These are phyloP conservation scores for Aechmea fasciata DNA, from an alignment of 176 grass and related monocot species.

Conservation along the genomic window DNA sequence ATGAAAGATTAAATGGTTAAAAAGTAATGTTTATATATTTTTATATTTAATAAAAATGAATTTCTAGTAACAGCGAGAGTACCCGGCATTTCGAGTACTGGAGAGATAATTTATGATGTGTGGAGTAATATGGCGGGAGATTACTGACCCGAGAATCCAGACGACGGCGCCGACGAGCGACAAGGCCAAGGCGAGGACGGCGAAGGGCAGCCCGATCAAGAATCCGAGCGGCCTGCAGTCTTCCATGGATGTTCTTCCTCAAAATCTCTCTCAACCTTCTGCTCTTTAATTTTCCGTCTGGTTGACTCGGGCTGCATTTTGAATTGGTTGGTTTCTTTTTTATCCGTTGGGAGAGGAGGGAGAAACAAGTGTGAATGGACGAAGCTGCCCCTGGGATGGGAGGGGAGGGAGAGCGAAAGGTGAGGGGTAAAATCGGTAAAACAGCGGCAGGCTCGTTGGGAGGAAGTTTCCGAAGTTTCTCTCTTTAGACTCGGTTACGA, in stretches of 20 bases:
- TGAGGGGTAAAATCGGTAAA: background rate
- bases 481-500: no score
- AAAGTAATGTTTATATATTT: no score
- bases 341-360: background rate
- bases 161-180: conserved; percentile 43
- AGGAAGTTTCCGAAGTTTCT: no score
- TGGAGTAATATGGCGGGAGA: background rate
- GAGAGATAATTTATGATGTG: no score
- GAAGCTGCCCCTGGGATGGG: background rate
- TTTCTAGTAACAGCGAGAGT: no score
- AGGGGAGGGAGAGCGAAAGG: background rate
- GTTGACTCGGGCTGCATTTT: no score
- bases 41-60: no score
- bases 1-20: no score
- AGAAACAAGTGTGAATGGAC: background rate
- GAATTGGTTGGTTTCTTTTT: no score
- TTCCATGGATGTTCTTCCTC: background rate
- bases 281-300: no score
- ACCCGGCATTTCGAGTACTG: no score
- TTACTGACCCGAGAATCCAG: conserved; percentile 45
- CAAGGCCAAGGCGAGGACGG: conserved; percentile 35
- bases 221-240: conserved; percentile 45
- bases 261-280: background rate
- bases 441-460: background rate
- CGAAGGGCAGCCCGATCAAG: conserved; percentile 45